Percentiles rank a stretch among this genome's conserved stretches.
Conservation (phyloP, 805 yeast genomes). For the Yarrowia sp. region DNA sequence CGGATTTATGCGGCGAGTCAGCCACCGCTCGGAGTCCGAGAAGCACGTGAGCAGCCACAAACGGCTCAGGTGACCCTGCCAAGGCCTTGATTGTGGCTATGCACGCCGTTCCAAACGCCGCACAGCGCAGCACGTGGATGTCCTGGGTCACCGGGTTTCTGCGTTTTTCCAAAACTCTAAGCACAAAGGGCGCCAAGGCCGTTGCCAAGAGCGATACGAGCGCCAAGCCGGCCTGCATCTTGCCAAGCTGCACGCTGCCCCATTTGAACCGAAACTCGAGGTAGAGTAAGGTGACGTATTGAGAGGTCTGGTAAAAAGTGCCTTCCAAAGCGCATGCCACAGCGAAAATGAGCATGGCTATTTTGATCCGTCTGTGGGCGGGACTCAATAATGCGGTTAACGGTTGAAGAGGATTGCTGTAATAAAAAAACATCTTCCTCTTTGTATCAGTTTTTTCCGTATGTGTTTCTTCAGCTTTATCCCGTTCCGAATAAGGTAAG, state of each 20-base stretch:
- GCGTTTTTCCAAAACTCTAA: constrained; percentile 1
- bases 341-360: constrained; percentile 26
- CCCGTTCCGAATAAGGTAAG: constrained; percentile 17
- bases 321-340: constrained; percentile 26
- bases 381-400: background rate
- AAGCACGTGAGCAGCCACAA: constrained; percentile 20
- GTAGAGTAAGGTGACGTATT: constrained; percentile 3
- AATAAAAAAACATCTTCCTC: background rate
- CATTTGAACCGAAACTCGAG: constrained; percentile 13
- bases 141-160: constrained; percentile 30
- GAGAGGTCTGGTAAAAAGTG: constrained; percentile 23
- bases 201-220: background rate
- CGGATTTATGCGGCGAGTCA: constrained; percentile 26
- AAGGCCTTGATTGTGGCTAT: constrained; percentile 20
- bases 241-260: constrained; percentile 6
- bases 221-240: background rate
- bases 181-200: background rate
- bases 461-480: constrained; percentile 1
- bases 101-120: constrained; percentile 11
- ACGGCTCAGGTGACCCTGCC: constrained; percentile 12
- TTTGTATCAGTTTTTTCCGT: constrained; percentile 1
- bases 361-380: constrained; percentile 22
- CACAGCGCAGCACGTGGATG: constrained; percentile 4
- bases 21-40: constrained; percentile 15
- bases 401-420: constrained; percentile 17